phyloP scores from a whole-genome alignment of 2,329 filamentous ascomycete species.

The Penicillium thymicola region DNA sequence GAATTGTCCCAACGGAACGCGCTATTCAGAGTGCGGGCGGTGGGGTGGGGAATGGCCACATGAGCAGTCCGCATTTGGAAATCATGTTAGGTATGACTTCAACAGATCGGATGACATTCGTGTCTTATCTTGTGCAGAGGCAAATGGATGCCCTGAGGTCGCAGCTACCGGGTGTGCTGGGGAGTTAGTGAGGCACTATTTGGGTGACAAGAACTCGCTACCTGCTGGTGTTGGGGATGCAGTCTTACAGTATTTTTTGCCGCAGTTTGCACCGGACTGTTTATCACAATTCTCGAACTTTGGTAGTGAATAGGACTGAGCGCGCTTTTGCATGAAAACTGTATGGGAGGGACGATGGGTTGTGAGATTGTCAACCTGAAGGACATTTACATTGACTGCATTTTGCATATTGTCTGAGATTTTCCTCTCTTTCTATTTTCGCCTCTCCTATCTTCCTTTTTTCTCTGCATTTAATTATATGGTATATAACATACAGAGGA shows the following conservation, averaged over 20 bases:
- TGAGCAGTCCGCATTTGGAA: conserved; percentile 19
- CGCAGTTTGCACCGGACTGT: conserved; percentile 11
- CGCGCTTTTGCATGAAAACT: not conserved
- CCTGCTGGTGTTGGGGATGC: conserved; percentile 8
- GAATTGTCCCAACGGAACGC: conserved; percentile 8
- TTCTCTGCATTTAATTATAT: not conserved
- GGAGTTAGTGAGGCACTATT: conserved; percentile 18
- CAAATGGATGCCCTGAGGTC: conserved; percentile 18
- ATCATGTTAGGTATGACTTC: conserved; percentile 18
- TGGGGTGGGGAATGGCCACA: conserved; percentile 18
- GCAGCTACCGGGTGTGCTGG: conserved; percentile 12
- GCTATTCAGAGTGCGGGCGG: conserved; percentile 10
- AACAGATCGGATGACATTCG: conserved; percentile 14
- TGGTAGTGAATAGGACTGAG: conserved; percentile 3
- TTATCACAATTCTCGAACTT: not conserved
- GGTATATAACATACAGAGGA: not conserved
- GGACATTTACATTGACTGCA: not conserved
- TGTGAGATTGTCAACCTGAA: not conserved
- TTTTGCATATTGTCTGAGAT: too few relatives aligned
- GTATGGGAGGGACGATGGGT: not conserved
- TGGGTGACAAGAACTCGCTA: conserved; percentile 12
- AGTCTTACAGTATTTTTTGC: conserved; percentile 13
- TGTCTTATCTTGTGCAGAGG: conserved; percentile 13
- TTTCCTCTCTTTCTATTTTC: too few relatives aligned
- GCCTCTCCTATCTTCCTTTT: too few relatives aligned